Base-by-base conservation (phyloP, 2,329 filamentous ascomycete genomes). In the Fusarium sterilihyphosum region DNA sequence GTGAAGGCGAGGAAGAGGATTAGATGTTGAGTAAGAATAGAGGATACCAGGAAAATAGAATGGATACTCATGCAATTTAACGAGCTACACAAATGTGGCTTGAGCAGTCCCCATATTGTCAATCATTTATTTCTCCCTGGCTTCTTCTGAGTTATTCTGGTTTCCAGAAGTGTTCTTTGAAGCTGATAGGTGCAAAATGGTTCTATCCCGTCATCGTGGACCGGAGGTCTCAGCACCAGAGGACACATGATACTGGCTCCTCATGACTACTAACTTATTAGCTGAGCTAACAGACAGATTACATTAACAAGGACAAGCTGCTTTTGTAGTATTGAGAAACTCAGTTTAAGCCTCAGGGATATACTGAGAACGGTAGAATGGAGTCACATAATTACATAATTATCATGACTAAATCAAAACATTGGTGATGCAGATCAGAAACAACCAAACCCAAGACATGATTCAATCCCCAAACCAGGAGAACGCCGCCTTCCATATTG, bases 1-100 rank as follows among this genome's bases (percentile, higher is more conserved):
- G 84, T 18, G 84, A 85, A 22, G 86, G 84, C 20, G 86, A 84
- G 9, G 87, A 86, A 35, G 82, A 83, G 6, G 66, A 68, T 44
- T 40, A 57, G 24, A 13, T 26, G 35, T 4, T 43, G 24, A 8
- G 22, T 6, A 54, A 12, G 11, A 66, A 40, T 35, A 40, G 13
- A 46, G 11, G 38, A n/a, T 24, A 41, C 40, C 24, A 29, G 33
- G 24, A 57, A 61, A 61, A 49, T 65, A 61, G 47, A 38, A 47
- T 46, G 31, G 14, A 65, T 37, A n/a, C 20, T 40, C 11, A 33
- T 72, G 20, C 26, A 29, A 65, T 41, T 59, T 8, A 16, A 49
- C 29, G 46, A 56, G 54, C 46, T 52, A 49, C 47, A 22, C 16
- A 41, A 59, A 29, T 29, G 60, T 62, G 52, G 52, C 38, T 62